These are phyloP conservation scores for Phytophthora capsici DNA, from an alignment of 352 stramenopile genomes.

Conservation along the genomic window DNA sequence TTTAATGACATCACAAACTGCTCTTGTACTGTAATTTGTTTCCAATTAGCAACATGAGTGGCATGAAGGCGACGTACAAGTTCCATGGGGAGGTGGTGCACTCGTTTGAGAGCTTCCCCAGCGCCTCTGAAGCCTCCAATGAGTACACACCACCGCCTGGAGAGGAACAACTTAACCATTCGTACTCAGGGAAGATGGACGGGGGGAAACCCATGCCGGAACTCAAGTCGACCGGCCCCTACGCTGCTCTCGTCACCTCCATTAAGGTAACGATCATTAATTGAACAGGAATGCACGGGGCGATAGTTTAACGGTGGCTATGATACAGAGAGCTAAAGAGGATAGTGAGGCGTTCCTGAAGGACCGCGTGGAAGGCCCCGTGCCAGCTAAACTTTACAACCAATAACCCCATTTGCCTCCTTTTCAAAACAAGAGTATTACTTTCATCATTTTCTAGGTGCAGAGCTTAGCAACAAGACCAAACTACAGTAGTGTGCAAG, in stretches of 20 bases:
- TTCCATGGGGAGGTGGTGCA: slow-evolving; percentile 78
- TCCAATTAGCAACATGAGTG: slow-evolving; percentile 42
- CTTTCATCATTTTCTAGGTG: slow-evolving; percentile 39
- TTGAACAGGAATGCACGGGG: background rate
- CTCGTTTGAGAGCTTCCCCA: slow-evolving; percentile 73
- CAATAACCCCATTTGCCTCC: slow-evolving; percentile 35
- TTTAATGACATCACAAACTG: background rate
- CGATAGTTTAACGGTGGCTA: background rate
- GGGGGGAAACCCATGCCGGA: slow-evolving; percentile 59
- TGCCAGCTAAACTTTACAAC: slow-evolving; percentile 71
- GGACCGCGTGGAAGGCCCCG: slow-evolving; percentile 81
- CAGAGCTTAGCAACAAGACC: slow-evolving; percentile 12
- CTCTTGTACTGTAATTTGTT: background rate
- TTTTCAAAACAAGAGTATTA: slow-evolving; percentile 31
- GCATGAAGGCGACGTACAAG: slow-evolving; percentile 66
- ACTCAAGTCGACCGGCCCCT: slow-evolving; percentile 72
- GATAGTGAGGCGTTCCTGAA: slow-evolving; percentile 84
- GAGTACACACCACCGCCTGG: slow-evolving; percentile 51
- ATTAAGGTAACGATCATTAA: slow-evolving; percentile 60
- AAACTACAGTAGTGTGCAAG: slow-evolving; percentile 23
- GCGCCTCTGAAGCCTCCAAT: slow-evolving; percentile 61
- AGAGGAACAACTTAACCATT: slow-evolving; percentile 65
- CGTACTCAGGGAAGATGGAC: slow-evolving; percentile 76
- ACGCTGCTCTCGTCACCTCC: slow-evolving; percentile 73
- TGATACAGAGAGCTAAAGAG: slow-evolving; percentile 68